Evolutionary conservation across 2,329 filamentous ascomycete species (phyloP).

Genomic region (Monilinia vaccinii-corymbosi): DNA sequence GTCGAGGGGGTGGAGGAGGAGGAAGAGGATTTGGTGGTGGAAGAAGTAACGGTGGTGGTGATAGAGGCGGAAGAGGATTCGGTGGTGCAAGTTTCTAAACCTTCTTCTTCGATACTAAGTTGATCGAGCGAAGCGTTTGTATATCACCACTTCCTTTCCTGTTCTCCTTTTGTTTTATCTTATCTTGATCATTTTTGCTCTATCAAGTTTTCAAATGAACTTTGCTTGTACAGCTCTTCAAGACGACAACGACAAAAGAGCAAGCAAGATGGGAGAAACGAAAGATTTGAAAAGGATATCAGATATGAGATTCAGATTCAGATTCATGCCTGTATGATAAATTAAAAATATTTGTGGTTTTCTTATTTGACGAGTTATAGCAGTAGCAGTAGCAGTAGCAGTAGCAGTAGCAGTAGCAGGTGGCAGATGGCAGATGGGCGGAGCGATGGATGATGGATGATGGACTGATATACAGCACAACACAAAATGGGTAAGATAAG

Average conservation of each 20-base stretch:
- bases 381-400: too few species aligned
- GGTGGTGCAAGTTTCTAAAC: not conserved
- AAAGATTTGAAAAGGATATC: not conserved
- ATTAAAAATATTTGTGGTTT: not conserved
- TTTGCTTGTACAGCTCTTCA: not conserved
- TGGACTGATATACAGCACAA: too few species aligned
- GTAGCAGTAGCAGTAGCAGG: too few species aligned
- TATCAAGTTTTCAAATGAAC: not conserved
- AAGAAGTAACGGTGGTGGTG: conserved; percentile 5
- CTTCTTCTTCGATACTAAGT: not conserved
- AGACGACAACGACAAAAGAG: not conserved
- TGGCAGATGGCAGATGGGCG: too few species aligned
- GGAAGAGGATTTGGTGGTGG: not conserved
- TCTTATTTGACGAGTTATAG: not conserved
- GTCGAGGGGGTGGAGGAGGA: too few species aligned
- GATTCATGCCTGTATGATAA: not conserved
- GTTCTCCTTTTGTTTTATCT: not conserved
- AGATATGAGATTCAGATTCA: too few species aligned
- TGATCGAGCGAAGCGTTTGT: not conserved
- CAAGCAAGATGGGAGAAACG: not conserved
- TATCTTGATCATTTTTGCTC: not conserved
- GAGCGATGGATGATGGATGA: too few species aligned
- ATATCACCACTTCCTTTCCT: conserved; percentile 1
- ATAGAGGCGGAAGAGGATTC: conserved; percentile 4
- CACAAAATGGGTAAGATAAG: too few species aligned